Base-by-base conservation (phyloP, 2,329 filamentous ascomycete species). In the Graphiopsis chlorocephala region DNA sequence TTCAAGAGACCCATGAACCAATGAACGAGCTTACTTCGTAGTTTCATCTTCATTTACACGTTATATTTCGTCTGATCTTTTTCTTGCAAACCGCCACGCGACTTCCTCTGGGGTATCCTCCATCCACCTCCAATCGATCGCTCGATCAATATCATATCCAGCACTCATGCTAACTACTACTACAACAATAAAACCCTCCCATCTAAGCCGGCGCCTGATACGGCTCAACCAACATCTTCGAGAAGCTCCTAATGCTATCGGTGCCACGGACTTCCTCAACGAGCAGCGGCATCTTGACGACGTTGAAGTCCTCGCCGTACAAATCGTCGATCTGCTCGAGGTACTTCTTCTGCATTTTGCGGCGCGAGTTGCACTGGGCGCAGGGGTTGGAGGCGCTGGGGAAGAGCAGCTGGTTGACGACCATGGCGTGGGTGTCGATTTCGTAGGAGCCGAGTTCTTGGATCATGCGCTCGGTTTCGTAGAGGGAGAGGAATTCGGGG, bases 281-380 rank as follows among this genome's bases (percentile, higher is more conserved):
- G 66, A 99, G 81, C 74, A 99, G 80, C 42, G 95, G 95, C 93
- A 99, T 98, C 84, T 94, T 94, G 71, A 99, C 94, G 45, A 99
- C 93, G 76, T 99, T 97, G 82, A 99, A 99, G 78, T 99, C 95
- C 75, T 97, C 93, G n/a, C 73, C 74, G 77, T 99, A 99, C 65
- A 99, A 81, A 82, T 99, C 95, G 80, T 96, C 93, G 73, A 98
- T 98, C 84, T 99, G 94, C 76, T 98, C 93, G 50, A 99, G 85
- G 77, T 99, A 99, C 83, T 99, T 99, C 84, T 93, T 95, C 84
- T 99, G 95, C 95, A 99, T 99, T 83, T 96, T 96, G 74, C 93
- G 85, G 69, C 95, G 84, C 53, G 95, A 91, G 76, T 93, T 96
- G 80, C 95, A 99, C 83, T 99, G 95, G 68, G 97, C 93, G 79